Evolutionary conservation across 768 basidiomycete genomes (phyloP).

Genomic region (Leccinum barrowsii): DNA sequence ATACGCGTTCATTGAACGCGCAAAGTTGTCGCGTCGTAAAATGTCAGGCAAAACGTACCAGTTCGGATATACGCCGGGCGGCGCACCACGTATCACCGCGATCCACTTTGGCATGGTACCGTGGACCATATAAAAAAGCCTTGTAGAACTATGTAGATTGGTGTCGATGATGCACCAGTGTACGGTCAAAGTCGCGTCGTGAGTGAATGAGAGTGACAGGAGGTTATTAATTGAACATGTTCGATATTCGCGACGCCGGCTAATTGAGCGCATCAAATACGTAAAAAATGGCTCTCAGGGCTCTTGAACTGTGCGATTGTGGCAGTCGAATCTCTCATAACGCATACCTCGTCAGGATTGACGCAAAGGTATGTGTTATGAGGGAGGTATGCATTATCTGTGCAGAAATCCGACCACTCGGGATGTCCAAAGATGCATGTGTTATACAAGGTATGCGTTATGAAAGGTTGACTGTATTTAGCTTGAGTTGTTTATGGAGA

Average conservation of each 20-base stretch:
- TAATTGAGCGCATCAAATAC: slow-evolving; percentile 8
- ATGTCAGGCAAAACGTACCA: slow-evolving; percentile 15
- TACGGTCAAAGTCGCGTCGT: slow-evolving; percentile 1
- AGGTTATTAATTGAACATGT: slow-evolving; percentile 19
- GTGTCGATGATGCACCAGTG: not conserved
- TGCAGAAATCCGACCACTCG: not conserved
- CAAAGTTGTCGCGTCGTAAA: slow-evolving; percentile 3
- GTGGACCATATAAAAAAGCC: slow-evolving; percentile 10
- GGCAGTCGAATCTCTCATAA: not conserved
- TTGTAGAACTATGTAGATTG: not conserved
- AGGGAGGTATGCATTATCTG: not conserved
- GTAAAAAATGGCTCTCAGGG: slow-evolving; percentile 8
- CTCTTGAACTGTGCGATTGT: not conserved
- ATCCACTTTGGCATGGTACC: slow-evolving; percentile 22
- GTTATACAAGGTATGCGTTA: not conserved
- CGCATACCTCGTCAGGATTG: not conserved
- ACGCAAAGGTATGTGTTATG: not conserved
- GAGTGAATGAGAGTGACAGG: slow-evolving; percentile 16
- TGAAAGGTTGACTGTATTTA: not conserved
- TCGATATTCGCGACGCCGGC: slow-evolving; percentile 14
- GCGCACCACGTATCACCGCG: slow-evolving; percentile 27
- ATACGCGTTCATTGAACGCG: slow-evolving; percentile 3
- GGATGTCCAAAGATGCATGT: not conserved
- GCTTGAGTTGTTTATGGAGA: not conserved
- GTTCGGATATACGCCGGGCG: slow-evolving; percentile 29